Conservation (phyloP, 306 rosid genomes). For the Cicer bijugum region DNA sequence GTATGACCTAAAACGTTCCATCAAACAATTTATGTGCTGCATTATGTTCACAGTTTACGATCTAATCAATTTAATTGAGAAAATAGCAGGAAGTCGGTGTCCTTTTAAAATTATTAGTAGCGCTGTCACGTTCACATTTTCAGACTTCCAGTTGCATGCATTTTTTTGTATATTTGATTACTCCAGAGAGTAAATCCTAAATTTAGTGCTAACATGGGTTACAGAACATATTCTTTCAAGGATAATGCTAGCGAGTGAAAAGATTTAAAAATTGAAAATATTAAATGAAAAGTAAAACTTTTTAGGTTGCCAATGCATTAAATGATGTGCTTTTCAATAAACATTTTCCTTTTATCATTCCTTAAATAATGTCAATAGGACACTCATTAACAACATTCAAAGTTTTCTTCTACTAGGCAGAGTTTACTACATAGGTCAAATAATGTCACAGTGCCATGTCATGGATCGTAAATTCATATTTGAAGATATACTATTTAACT, state of each 20-base stretch:
- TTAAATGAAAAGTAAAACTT: background rate
- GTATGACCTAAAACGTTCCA: background rate
- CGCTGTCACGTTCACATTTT: background rate
- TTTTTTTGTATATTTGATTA: background rate
- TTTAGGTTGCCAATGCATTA: background rate
- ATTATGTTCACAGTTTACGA: conserved; percentile 19
- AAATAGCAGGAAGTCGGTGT: conserved; percentile 11
- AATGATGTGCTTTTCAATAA: background rate
- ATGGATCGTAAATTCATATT: background rate
- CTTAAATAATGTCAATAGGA: background rate
- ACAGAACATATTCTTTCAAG: background rate
- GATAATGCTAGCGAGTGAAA: background rate
- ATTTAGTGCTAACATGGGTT: background rate
- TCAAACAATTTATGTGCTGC: conserved; percentile 2
- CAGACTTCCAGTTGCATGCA: background rate
- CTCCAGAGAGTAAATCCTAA: background rate
- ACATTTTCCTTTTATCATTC: background rate
- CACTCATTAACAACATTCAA: background rate
- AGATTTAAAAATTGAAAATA: conserved; percentile 3
- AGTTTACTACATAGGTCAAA: background rate
- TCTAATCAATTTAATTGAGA: conserved; percentile 19
- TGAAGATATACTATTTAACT: background rate
- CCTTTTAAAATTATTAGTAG: conserved; percentile 16
- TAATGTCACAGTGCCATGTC: background rate
- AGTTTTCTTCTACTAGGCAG: background rate